Percentiles rank a stretch among this genome's conserved stretches.
phyloP scores from a whole-genome alignment of 1,284 basidiomycete species.

The Leccinum pallidistipes region DNA sequence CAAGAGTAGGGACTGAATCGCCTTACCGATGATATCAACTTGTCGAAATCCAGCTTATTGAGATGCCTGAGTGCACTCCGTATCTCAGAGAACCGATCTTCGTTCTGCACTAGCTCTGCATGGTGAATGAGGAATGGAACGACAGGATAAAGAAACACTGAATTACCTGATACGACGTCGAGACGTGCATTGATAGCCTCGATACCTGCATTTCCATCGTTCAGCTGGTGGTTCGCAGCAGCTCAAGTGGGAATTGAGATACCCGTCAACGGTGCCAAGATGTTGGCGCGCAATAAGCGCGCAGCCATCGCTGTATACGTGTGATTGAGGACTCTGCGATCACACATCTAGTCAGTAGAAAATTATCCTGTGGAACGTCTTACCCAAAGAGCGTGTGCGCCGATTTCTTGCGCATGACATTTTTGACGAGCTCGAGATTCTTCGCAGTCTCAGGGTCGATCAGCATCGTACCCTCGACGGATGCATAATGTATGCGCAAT shows the following conservation, averaged over 20 bases:
- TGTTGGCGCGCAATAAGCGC: constrained; percentile 74
- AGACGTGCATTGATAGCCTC: constrained; percentile 75
- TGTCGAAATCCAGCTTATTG: constrained; percentile 86
- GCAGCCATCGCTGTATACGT: constrained; percentile 89
- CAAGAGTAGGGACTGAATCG: not conserved
- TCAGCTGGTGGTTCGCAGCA: not conserved
- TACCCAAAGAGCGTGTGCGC: constrained; percentile 75
- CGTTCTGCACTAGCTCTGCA: constrained; percentile 71
- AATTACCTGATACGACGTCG: constrained; percentile 79
- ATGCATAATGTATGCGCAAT: constrained; percentile 77
- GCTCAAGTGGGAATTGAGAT: constrained; percentile 9
- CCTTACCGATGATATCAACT: constrained; percentile 71
- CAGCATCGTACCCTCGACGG: constrained; percentile 88
- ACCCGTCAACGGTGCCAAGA: constrained; percentile 85
- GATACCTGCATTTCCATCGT: constrained; percentile 19
- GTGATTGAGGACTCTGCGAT: constrained; percentile 64
- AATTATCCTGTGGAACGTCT: constrained; percentile 13
- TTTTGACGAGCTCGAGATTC: constrained; percentile 86
- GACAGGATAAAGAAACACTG: not conserved
- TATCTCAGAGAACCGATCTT: constrained; percentile 72
- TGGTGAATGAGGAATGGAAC: constrained; percentile 12
- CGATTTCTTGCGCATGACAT: constrained; percentile 64
- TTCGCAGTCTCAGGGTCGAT: constrained; percentile 86
- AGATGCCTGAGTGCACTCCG: constrained; percentile 68
- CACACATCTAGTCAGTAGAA: not conserved